These are phyloP conservation scores for Coniochaeta sp. DNA, from an alignment of 2,329 filamentous ascomycete genomes.

Conservation along the genomic window DNA sequence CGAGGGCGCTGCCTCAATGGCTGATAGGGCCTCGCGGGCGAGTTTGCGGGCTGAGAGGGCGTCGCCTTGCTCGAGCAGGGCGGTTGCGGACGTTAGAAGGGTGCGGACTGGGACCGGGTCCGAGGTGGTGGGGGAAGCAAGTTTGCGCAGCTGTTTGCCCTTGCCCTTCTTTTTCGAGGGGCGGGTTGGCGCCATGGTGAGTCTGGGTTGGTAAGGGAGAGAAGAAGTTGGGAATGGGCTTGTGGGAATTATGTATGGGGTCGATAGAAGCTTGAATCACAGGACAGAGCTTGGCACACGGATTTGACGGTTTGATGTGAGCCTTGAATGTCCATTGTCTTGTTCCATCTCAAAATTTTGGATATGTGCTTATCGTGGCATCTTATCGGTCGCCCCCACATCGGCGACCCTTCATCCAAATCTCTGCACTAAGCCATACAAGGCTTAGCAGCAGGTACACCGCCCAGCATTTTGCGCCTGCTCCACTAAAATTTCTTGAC, in stretches of 20 bases:
- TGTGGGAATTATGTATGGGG: not conserved
- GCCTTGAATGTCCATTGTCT: not conserved
- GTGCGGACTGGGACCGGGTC: slow-evolving; percentile 11
- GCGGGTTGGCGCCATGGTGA: not conserved
- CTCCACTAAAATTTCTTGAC: slow-evolving; percentile 1
- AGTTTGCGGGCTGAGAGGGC: slow-evolving; percentile 16
- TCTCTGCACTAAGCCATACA: not conserved
- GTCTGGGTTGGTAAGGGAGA: not conserved
- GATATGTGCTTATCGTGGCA: not conserved
- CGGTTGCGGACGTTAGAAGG: slow-evolving; percentile 22
- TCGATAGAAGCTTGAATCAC: not conserved
- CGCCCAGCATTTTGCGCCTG: not conserved
- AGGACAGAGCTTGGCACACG: not conserved
- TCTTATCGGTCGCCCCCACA: not conserved
- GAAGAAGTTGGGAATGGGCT: not conserved
- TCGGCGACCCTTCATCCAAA: not conserved
- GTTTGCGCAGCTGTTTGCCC: slow-evolving; percentile 7
- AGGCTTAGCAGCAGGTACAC: not conserved
- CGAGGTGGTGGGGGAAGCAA: slow-evolving; percentile 14
- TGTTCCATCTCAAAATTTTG: not conserved
- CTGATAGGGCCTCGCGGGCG: slow-evolving; percentile 27
- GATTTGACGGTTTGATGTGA: not conserved
- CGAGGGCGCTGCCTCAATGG: slow-evolving; percentile 24
- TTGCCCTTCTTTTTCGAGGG: slow-evolving; percentile 13
- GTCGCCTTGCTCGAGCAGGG: slow-evolving; percentile 26